Conservation (phyloP, 2,329 filamentous ascomycete species). For the Nigrospora osmanthi region DNA sequence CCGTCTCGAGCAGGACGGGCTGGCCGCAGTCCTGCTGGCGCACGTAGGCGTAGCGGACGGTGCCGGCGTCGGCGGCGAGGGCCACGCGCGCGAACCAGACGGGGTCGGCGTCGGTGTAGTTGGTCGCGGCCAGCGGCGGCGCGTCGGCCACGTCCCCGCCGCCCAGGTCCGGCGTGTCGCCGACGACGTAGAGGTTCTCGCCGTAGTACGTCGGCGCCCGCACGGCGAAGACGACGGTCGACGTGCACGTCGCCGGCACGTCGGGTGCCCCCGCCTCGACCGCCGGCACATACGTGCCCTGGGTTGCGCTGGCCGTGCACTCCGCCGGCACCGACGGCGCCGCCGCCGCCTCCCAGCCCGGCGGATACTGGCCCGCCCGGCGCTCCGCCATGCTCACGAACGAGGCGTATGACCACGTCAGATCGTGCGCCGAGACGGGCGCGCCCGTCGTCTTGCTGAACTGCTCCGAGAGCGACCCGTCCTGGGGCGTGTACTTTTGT, state of each 20-base stretch:
- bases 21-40: constrained; percentile 33
- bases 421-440: too few species aligned
- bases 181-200: constrained; percentile 37
- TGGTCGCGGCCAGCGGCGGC: constrained; percentile 28
- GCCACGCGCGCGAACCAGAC: constrained; percentile 34
- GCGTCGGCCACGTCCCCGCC: constrained; percentile 30
- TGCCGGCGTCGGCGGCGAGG: constrained; percentile 30
- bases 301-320: too few species aligned
- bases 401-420: too few species aligned
- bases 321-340: too few species aligned
- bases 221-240: constrained; percentile 34
- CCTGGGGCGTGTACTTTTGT: too few species aligned
- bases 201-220: constrained; percentile 37
- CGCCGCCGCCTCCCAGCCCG: too few species aligned
- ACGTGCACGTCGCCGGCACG: constrained; percentile 19
- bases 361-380: too few species aligned
- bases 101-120: constrained; percentile 33
- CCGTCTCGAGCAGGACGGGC: constrained; percentile 33
- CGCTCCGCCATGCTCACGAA: too few species aligned
- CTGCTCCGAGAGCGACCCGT: too few species aligned
- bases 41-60: constrained; percentile 37
- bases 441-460: too few species aligned
- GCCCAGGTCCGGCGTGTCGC: constrained; percentile 33
- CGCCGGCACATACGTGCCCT: constrained; percentile 24
- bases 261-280: constrained; percentile 25